A percentile compares a stretch with the other conserved stretches of the same genome.
Evolutionary conservation across 257 asterid genomes (phyloP).

Genomic region (Sherardia arvensis): DNA sequence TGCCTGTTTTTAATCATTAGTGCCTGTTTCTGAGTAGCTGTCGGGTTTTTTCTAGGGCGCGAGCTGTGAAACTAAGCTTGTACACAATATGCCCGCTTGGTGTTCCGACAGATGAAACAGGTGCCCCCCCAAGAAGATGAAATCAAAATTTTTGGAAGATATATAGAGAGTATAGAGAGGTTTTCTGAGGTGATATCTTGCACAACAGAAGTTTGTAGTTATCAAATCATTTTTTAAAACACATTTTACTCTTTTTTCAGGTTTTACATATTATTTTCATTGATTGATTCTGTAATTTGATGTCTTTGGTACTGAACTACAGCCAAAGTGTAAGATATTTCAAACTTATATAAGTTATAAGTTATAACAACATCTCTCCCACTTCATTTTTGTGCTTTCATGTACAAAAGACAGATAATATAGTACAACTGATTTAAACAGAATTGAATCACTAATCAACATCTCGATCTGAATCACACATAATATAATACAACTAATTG

Average conservation of each 20-base stretch:
- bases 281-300: constrained; percentile 42
- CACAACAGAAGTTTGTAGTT: constrained; percentile 38
- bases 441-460: too few relatives aligned
- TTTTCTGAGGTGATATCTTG: constrained; percentile 29
- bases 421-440: too few relatives aligned
- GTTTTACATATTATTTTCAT: constrained; percentile 22
- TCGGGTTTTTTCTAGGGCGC: constrained; percentile 16
- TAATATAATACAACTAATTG: too few relatives aligned
- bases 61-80: constrained; percentile 19
- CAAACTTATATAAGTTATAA: constrained; percentile 24
- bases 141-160: constrained; percentile 37
- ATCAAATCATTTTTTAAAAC: constrained; percentile 32
- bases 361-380: constrained; percentile 8
- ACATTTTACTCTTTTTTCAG: background rate
- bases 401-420: background rate
- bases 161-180: constrained; percentile 40
- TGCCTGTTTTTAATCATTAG: background rate
- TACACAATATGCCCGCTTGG: constrained; percentile 14
- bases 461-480: too few relatives aligned
- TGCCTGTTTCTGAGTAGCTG: background rate
- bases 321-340: constrained; percentile 13
- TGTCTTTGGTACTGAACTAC: constrained; percentile 28
- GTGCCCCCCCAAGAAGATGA: constrained; percentile 19
- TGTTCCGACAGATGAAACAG: constrained; percentile 10
- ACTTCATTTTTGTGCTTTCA: background rate